Evolutionary conservation across 2,329 filamentous ascomycete species (phyloP).

Genomic region (Diplodia sapinea): DNA sequence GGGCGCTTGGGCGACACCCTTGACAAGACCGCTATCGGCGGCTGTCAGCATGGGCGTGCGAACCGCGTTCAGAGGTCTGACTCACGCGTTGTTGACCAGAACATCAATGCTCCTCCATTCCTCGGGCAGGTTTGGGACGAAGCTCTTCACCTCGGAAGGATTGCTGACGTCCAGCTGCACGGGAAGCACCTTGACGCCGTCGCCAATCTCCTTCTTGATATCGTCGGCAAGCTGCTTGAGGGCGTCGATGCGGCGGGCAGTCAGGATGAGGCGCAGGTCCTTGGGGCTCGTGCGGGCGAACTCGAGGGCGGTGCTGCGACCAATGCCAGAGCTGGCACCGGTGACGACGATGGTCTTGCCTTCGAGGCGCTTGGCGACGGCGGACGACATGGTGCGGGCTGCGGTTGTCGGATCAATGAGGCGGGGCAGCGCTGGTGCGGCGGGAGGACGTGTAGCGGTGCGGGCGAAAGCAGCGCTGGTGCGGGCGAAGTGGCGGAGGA

Average conservation of each 20-base stretch:
- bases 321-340: constrained; percentile 92
- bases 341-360: constrained; percentile 94
- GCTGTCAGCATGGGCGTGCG: neutral
- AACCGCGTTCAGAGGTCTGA: neutral
- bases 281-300: constrained; percentile 85
- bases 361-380: constrained; percentile 80
- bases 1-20: constrained; percentile 83
- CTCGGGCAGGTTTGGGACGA: constrained; percentile 75
- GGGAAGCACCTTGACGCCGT: constrained; percentile 78
- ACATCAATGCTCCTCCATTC: constrained; percentile 87
- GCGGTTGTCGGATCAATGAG: constrained; percentile 34
- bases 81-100: constrained; percentile 92
- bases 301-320: constrained; percentile 80
- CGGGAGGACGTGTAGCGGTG: constrained; percentile 6
- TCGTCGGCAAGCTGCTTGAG: constrained; percentile 77
- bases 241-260: constrained; percentile 82
- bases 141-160: constrained; percentile 71
- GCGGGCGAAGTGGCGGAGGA: constrained; percentile 33
- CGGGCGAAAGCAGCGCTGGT: constrained; percentile 35
- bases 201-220: constrained; percentile 75
- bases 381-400: constrained; percentile 63
- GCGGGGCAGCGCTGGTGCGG: constrained; percentile 8
- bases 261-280: constrained; percentile 81
- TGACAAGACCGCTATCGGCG: constrained; percentile 75
- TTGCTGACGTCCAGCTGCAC: constrained; percentile 88